These are phyloP conservation scores for Fusarium nygamai DNA, from an alignment of 2,329 filamentous ascomycete species.

Conservation along the genomic window DNA sequence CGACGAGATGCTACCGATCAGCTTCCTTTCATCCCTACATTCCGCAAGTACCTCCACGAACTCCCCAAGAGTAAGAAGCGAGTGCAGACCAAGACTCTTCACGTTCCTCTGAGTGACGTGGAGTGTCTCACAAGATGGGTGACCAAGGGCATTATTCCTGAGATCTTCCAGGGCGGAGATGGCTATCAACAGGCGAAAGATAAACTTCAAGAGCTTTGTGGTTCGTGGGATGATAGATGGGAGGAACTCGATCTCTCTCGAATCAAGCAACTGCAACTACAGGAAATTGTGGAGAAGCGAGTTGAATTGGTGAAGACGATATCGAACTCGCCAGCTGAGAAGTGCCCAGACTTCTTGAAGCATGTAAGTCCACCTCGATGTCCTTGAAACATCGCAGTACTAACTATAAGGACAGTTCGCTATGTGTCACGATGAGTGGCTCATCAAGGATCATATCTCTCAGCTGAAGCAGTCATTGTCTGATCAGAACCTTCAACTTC, in stretches of 20 bases:
- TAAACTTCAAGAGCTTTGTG: conserved; percentile 74
- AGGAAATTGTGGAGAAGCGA: conserved; percentile 81
- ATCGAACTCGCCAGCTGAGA: conserved; percentile 71
- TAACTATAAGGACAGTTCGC: conserved; percentile 74
- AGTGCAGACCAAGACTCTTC: conserved; percentile 73
- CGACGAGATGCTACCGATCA: conserved; percentile 84
- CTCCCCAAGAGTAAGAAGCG: conserved; percentile 74
- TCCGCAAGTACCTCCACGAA: conserved; percentile 73
- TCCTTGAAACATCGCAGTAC: not conserved
- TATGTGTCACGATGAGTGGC: conserved; percentile 96
- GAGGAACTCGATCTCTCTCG: conserved; percentile 84
- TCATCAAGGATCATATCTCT: conserved; percentile 92
- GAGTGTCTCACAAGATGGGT: conserved; percentile 83
- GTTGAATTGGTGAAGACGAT: conserved; percentile 69
- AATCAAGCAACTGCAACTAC: conserved; percentile 83
- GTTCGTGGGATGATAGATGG: conserved; percentile 81
- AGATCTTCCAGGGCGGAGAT: conserved; percentile 66
- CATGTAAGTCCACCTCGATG: conserved; percentile 70
- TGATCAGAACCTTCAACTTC: conserved; percentile 92
- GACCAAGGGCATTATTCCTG: conserved; percentile 67
- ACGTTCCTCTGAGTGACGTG: conserved; percentile 79
- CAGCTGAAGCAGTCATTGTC: conserved; percentile 90
- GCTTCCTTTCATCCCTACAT: conserved; percentile 80
- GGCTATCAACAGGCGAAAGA: conserved; percentile 67
- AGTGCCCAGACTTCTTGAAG: conserved; percentile 83